phyloP scores from a whole-genome alignment of 495 filamentous ascomycete genomes.

The Talaromyces nanjingensis region DNA sequence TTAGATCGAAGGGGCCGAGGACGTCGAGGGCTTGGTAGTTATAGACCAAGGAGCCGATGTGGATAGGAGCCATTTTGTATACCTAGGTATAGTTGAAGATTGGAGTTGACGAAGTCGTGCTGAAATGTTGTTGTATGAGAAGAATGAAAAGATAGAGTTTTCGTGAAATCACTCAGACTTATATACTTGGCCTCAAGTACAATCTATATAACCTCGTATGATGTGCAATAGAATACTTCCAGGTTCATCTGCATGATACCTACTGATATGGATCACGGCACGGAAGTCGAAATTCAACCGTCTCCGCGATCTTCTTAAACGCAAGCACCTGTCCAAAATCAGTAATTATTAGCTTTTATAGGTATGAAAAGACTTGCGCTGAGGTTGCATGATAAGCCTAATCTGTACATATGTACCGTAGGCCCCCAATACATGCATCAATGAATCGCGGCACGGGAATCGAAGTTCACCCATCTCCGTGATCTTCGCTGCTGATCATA shows the following conservation, averaged over 20 bases:
- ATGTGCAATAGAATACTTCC: background rate
- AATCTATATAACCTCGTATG: background rate
- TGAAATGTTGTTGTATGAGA: background rate
- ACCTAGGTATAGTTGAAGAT: background rate
- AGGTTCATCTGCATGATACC: background rate
- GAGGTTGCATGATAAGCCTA: too few species aligned
- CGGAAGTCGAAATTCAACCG: background rate
- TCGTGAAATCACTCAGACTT: background rate
- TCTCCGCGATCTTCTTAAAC: background rate
- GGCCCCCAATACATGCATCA: background rate
- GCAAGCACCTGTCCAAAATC: too few species aligned
- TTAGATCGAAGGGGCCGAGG: background rate
- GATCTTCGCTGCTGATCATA: background rate
- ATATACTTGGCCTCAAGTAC: background rate
- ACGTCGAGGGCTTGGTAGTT: background rate
- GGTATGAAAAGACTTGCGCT: too few species aligned
- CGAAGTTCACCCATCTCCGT: background rate
- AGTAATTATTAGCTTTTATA: too few species aligned
- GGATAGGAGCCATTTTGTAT: background rate
- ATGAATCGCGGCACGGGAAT: background rate
- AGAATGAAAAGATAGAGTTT: background rate
- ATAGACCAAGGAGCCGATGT: background rate
- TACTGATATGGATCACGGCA: background rate
- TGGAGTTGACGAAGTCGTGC: background rate
- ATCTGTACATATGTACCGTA: too few species aligned